Percentiles rank a stretch among this genome's conserved stretches.
These are phyloP conservation scores for Conoideocrella luteorostrata DNA, from an alignment of 2,329 filamentous ascomycete species.

Conservation along the genomic window DNA sequence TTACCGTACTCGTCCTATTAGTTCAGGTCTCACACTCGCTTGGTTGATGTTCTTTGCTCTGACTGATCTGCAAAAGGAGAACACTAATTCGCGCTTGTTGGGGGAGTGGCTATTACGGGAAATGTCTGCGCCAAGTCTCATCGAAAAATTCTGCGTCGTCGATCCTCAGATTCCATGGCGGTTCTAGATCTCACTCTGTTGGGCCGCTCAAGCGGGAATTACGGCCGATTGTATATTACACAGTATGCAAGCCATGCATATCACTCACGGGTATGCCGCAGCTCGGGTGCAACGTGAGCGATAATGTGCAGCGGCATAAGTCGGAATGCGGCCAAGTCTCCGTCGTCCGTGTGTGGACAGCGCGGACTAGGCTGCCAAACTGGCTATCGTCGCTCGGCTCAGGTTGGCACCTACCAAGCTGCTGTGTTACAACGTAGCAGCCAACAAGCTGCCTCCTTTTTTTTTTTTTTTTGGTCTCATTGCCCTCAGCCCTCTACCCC, in stretches of 20 bases:
- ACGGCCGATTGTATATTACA: too few species aligned
- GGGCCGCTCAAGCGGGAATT: not conserved
- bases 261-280: not conserved
- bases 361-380: too few species aligned
- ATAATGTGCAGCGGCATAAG: not conserved
- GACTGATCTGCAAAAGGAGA: too few species aligned
- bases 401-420: not conserved
- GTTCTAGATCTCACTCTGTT: not conserved
- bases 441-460: not conserved
- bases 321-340: not conserved
- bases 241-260: not conserved
- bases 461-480: too few species aligned
- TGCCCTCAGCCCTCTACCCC: too few species aligned
- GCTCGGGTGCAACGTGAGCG: not conserved
- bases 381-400: slow-evolving; percentile 1
- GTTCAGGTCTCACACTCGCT: too few species aligned
- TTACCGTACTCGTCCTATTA: too few species aligned
- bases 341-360: too few species aligned
- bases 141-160: not conserved
- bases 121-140: not conserved
- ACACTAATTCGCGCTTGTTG: too few species aligned
- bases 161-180: not conserved
- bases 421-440: slow-evolving; percentile 1
- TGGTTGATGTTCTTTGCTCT: too few species aligned
- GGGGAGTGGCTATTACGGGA: too few species aligned